Base-by-base conservation (phyloP, 192 early-diverging fungal genomes). In the Chytriomyces hyalinus region DNA sequence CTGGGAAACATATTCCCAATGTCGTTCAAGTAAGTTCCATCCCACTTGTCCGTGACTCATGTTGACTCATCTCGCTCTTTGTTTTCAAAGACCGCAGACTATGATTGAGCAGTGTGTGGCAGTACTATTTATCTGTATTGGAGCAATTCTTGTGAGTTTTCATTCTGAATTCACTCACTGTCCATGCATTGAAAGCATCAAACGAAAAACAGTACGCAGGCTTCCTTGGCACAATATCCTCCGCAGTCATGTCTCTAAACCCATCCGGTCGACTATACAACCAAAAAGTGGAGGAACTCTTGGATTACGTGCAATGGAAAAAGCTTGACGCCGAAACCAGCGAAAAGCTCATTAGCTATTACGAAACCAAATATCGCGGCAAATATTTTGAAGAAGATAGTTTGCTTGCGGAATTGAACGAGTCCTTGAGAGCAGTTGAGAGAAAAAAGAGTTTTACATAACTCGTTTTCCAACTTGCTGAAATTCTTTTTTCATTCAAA, bases 211-310 rank as follows among this genome's bases (percentile, higher is more conserved):
- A 71, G 69, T 71, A 71, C 36, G 69, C 69, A 24, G 69, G 50
- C 10, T 71, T 71, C 20, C 26, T 73, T 17, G 71, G 71, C 6
- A 62, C 60, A 26, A 26, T 73, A 5, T 73, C 61, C 10, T 73
- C 71, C 2, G 71, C 71, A 45, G 71, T 60, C 6, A 73, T 73
- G 71, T 73, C 71, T 5, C 20, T 73, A 6, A 75, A 80, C 45
- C n/a, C 60, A 6, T 80, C 78, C 5, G 76, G 75, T 17, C 61
- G 64, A 7, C n/a, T 80, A 24, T 80, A 81, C 62, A 28, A 78
- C 10, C 67, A 81, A 75, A 81, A 81, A 78, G 48, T 81, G 49
- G 80, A 81, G 45, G 80, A 81, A 76, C 64, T 81, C 6, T 49
- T 67, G 3, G 80, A 81, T 11, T 81, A 81, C 53, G 50, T 81